Evolutionary conservation across 208 protist species (phyloP), one percentile per base, ranked within the genome.

Genomic region (Leishmania gerbilli): DNA sequence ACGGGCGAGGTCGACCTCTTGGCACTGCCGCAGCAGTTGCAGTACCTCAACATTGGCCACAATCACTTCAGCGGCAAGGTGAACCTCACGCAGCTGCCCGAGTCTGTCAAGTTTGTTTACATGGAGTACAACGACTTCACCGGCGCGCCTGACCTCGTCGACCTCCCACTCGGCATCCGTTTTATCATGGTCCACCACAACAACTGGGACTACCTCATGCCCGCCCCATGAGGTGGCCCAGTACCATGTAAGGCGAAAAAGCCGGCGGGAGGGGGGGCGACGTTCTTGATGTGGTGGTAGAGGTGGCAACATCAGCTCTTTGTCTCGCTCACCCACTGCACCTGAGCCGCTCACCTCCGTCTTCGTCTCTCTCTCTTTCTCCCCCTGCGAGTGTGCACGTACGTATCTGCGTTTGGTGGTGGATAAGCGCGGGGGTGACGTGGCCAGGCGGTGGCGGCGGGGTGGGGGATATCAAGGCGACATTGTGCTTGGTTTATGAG

Each of bases 151-250:
- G 62, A 92, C 47, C 67, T 92, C 51, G 81, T 86, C 1, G 81
- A 92, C 34, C 79, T 92, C 17, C 86, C 89, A 13, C 74, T 90
- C 3, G 79, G 65, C 15, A 56, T 92, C 37, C 83, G 89, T 15
- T 78, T 75, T 71, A 87, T 92, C 51, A 82, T 89, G 65, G 82
- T 92, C 19, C 79, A 92, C 76, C 74, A 90, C 67, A 92, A 92
- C 80, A 87, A 90, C 76, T 92, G 89, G 89, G 86, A 89, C 37
- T 89, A 75, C n/a, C 71, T 76, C 34, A 24, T 90, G 56, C 89
- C 89, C 34, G 80, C 79, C 2, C 47, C 21, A 2, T 80, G 49
- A 45, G n/a, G 15, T 19, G 31, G 62, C 0, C 0, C n/a, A 1
- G 9, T 21, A 11, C 31, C 31, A 8, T 6, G 31, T 40, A 21